Base-by-base conservation (phyloP, 1,284 basidiomycete genomes). In the Gymnopus androsaceus region DNA sequence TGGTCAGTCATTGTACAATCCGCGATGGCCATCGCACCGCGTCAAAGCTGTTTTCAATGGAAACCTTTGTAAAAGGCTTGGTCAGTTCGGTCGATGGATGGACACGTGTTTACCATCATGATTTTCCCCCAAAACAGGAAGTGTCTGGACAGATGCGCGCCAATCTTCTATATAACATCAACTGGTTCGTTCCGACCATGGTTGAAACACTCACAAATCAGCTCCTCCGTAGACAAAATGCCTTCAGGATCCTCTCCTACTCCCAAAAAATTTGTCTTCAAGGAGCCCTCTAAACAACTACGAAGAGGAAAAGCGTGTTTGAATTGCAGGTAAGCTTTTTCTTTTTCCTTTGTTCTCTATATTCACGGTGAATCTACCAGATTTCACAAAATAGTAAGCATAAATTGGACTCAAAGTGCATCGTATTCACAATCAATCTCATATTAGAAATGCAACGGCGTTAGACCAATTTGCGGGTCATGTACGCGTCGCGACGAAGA, bases 401-500 rank as follows among this genome's bases (percentile, higher is more conserved):
- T 5, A n/a, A 14, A 36, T 12, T 40, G 17, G 23, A 21, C 21
- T 17, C 12, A 27, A 8, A 17, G 14, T 15, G 40, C 38, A 25
- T 8, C 17, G 6, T 23, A 36, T 19, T 34, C 11, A 47, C 33
- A 23, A 30, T 6, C 36, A 42, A 19, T 25, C 30, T 51, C 38
- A n/a, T 9, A 21, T 15, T 34, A 62, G 61, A 59, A 59, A 61
- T 62, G 63, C 41, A 61, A 64, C 48, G 61, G 61, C 3, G 54
- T 38, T 19, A 63, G 54, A 40, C 63, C 63, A 30, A 41, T 57
- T 6, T 64, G 63, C 53, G 61, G 63, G 12, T 56, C 49, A 4
- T 64, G 63, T 45, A 37, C 23, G 27, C 55, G 61, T 25, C 56
- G 52, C 19, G 58, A 54, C 5, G 53, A 56, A 4, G 54, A 56